Evolutionary conservation across 2,329 filamentous ascomycete species (phyloP), one percentile per base, ranked within the genome.

Genomic region (Trichoderma hamatum): DNA sequence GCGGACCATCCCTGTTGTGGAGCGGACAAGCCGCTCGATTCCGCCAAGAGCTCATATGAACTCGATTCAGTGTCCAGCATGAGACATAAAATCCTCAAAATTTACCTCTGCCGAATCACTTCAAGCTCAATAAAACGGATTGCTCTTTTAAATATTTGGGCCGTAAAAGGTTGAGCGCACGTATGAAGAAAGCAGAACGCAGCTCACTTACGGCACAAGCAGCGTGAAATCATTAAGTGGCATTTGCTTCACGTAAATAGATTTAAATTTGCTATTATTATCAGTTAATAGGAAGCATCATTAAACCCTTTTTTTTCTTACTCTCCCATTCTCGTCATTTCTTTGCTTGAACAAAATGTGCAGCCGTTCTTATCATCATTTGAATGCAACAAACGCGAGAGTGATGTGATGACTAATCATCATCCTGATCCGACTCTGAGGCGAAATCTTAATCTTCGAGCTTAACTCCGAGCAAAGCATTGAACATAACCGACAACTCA

Each of bases 321-420:
- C 7, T 10, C 13, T 10, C 5, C 21, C 19, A 7, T 21, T 46
- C n/a, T 49, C 43, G 11, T 24, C 13, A 5, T 24, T 49, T 13
- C 11, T 49, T 13, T 21, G 9, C 4, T 43, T 43, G 39, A n/a
- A 43, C 6, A 43, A 19, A 10, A 9, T 19, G 14, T 16, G 43
- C 7, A 3, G 10, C n/a, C n/a, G 43, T 4, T 30, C 11, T 36
- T 13, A 30, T 30, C 24, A 19, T 21, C 21, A 16, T 55, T 9
- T 34, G 5, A 5, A 51, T 24, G 34, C 3, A 16, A 19, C 32
- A 54, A 13, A 34, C 16, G 21, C 14, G 28, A 34, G 32, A 14
- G 16, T 6, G 7, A 13, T 11, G 16, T 19, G 61, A 64, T 64
- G 61, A 64, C 61, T 64, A 64, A 64, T 54, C 61, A 51, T 19